Conservation (phyloP, 2,329 filamentous ascomycete species). For the Diaporthe australafricana region DNA sequence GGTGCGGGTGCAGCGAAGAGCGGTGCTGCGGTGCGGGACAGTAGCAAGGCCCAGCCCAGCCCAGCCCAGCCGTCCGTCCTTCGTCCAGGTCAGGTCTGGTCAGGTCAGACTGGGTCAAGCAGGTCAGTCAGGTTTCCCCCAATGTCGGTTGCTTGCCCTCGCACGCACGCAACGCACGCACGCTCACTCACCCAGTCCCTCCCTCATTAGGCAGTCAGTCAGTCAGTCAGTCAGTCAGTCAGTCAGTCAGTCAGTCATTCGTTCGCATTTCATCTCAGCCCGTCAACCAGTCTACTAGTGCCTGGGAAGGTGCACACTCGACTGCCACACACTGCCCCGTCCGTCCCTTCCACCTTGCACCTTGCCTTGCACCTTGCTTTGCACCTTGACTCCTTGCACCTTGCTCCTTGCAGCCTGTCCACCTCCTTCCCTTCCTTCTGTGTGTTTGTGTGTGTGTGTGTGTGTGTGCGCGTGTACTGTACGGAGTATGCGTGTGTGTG, state of each 20-base stretch:
- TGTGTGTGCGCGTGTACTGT: too few relatives aligned
- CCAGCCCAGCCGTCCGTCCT: conserved; percentile 19
- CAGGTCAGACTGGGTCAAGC: neutral
- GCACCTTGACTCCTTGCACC: conserved; percentile 7
- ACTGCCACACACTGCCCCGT: conserved; percentile 20
- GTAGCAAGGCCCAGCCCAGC: conserved; percentile 17
- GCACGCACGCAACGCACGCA: neutral
- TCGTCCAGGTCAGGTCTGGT: neutral
- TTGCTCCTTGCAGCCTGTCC: conserved; percentile 21
- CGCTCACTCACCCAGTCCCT: conserved; percentile 6
- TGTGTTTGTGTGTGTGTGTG: neutral
- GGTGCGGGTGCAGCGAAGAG: conserved; percentile 19
- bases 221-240: neutral
- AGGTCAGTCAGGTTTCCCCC: neutral
- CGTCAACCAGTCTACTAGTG: conserved; percentile 17
- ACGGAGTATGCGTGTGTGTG: neutral
- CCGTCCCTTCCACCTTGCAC: conserved; percentile 8
- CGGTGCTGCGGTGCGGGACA: neutral
- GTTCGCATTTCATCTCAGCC: conserved; percentile 15
- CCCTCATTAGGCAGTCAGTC: neutral
- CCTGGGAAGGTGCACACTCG: conserved; percentile 20
- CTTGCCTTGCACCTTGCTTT: conserved; percentile 23
- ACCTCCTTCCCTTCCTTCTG: conserved; percentile 16
- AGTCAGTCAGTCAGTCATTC: neutral
- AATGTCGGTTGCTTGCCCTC: too few relatives aligned